Evolutionary conservation across 176 grass and related monocot genomes (phyloP).

Genomic region (Raddia distichophylla): DNA sequence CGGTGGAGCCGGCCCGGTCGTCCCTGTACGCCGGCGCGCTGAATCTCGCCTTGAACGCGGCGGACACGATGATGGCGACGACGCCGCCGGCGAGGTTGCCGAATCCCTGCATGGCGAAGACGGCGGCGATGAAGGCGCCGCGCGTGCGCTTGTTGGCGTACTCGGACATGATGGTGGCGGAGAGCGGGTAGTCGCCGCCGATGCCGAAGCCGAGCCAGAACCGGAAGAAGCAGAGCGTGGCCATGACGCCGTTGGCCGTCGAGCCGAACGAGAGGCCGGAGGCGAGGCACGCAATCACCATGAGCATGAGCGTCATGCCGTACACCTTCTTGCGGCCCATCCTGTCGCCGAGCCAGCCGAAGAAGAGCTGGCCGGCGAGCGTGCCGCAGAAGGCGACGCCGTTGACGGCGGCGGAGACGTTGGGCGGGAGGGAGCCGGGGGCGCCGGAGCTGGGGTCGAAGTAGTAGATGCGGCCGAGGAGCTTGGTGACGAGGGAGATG

Average conservation of each 20-base stretch:
- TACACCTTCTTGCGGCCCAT: slow-evolving; percentile 59
- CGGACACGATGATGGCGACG: neutral
- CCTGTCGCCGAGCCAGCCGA: slow-evolving; percentile 84
- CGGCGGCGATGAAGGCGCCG: slow-evolving; percentile 77
- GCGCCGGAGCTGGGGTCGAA: neutral
- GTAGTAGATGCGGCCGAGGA: slow-evolving; percentile 56
- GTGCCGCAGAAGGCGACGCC: slow-evolving; percentile 80
- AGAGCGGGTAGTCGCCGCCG: slow-evolving; percentile 84
- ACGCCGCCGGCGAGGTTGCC: slow-evolving; percentile 38
- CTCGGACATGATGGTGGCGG: slow-evolving; percentile 95
- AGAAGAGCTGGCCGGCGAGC: slow-evolving; percentile 72
- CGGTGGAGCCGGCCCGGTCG: slow-evolving; percentile 43
- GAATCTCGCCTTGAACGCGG: neutral
- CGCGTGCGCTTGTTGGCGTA: slow-evolving; percentile 90
- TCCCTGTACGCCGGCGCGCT: slow-evolving; percentile 26
- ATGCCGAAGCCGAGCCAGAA: slow-evolving; percentile 82
- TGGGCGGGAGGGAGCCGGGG: slow-evolving; percentile 45
- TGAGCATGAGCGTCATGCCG: slow-evolving; percentile 7
- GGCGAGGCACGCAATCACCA: slow-evolving; percentile 14
- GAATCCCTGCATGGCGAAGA: slow-evolving; percentile 88
- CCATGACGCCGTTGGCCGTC: slow-evolving; percentile 17
- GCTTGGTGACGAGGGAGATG: slow-evolving; percentile 49
- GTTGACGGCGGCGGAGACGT: slow-evolving; percentile 50
- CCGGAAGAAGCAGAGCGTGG: slow-evolving; percentile 89
- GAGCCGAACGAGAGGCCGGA: too few relatives aligned